Base-by-base conservation (phyloP, 2,329 filamentous ascomycete genomes). In the Monilinia vaccinii-corymbosi region DNA sequence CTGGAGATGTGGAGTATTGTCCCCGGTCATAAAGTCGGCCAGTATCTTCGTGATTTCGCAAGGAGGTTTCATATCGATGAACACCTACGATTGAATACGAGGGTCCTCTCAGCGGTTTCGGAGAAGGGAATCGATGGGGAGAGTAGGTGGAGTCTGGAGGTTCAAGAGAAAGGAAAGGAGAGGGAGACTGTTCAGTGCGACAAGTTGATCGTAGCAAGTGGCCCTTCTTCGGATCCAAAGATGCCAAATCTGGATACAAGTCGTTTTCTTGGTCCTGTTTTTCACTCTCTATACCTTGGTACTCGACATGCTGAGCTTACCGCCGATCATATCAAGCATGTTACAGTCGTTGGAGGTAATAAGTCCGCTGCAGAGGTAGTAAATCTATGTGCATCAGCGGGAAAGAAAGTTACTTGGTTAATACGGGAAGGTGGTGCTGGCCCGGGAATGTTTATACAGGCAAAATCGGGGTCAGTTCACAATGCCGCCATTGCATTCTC, bases 61-160 rank as follows among this genome's bases (percentile, higher is more conserved):
- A 53, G 57, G 21, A 62, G 57, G 28, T 63, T 59, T 50, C 62
- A 57, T 18, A 40, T 66, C 10, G 23, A 46, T 18, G 28, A 45
- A 9, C 46, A 60, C 7, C 53, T 56, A 16, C 52, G 56, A 21
- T 56, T 66, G 1, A 72, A 45, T 79, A 79, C 0, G 75, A 70
- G 32, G 81, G 87, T 61, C 6, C 21, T 47, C 7, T 60, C 50
- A 44, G 60, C 61, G 23, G 46, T 28, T 25, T 21, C 38, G 10
- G 52, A 44, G 16, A 16, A 18, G 4, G 53, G 38, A 18, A 16
- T 23, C 40, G 18, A 13, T 16, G 34, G 25, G 16, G n/a, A 8
- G 3, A 40, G n/a, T 13, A 40, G 18, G 23, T 62, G 62, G 62
- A 61, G 45, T 25, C 10, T 65, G 34, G 36, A 60, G 18, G 48